phyloP scores from a whole-genome alignment of 2,329 filamentous ascomycete species.

The Fusarium napiforme region DNA sequence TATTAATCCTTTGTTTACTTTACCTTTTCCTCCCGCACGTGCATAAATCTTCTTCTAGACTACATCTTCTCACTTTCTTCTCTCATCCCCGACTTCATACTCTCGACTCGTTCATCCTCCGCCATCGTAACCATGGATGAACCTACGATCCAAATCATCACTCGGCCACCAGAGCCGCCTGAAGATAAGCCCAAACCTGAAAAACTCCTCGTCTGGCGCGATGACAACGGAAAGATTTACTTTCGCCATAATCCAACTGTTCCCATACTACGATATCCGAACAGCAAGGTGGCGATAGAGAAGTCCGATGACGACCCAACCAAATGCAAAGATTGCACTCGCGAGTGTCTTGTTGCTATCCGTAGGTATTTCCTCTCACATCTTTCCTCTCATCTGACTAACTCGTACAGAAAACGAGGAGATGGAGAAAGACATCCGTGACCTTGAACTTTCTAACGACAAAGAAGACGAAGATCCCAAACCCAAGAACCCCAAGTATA shows the following conservation, averaged over 20 bases:
- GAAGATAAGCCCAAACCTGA: neutral
- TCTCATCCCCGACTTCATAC: neutral
- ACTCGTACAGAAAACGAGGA: neutral
- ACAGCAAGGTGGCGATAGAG: neutral
- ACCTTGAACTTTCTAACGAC: neutral
- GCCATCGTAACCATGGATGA: neutral
- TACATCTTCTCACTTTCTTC: neutral
- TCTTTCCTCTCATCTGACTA: no score
- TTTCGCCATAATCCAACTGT: neutral
- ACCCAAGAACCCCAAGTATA: neutral
- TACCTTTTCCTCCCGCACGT: neutral
- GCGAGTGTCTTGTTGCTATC: neutral
- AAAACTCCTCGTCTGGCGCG: neutral
- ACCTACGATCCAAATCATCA: neutral
- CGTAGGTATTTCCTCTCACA: neutral
- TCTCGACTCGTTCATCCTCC: neutral
- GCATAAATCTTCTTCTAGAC: fast-evolving
- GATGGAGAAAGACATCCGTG: neutral
- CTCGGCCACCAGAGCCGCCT: neutral
- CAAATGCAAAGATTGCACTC: neutral
- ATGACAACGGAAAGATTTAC: neutral
- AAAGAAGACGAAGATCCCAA: neutral
- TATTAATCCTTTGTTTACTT: neutral
- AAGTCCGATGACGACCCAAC: neutral
- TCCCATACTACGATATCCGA: neutral